These are phyloP conservation scores for Eucalyptus cloeziana DNA, from an alignment of 345 rosid genomes.

Conservation along the genomic window DNA sequence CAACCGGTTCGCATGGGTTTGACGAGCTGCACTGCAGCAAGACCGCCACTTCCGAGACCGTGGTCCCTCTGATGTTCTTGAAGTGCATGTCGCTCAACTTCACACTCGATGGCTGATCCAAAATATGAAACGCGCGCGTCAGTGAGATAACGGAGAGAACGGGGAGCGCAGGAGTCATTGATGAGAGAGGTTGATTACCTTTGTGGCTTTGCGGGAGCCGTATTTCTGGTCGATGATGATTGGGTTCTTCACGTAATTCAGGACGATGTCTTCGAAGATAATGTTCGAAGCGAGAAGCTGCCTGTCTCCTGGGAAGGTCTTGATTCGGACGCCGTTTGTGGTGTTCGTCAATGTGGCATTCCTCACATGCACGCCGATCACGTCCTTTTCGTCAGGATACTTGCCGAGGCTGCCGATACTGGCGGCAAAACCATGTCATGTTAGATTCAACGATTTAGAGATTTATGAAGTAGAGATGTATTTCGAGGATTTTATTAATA, in stretches of 20 bases:
- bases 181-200: background rate
- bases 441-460: background rate
- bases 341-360: slow-evolving; percentile 19
- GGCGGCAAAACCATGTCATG: background rate
- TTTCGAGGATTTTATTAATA: background rate
- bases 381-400: slow-evolving; percentile 11
- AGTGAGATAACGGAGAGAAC: background rate
- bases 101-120: slow-evolving; percentile 15
- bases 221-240: slow-evolving; percentile 28
- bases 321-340: slow-evolving; percentile 25
- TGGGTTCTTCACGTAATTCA: slow-evolving; percentile 18
- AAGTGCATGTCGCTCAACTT: slow-evolving; percentile 12
- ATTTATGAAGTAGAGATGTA: background rate
- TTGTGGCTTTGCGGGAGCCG: background rate
- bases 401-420: slow-evolving; percentile 36
- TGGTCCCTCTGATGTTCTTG: slow-evolving; percentile 20
- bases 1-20: slow-evolving; percentile 10
- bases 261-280: slow-evolving; percentile 13
- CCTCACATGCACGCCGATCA: slow-evolving; percentile 8
- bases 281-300: slow-evolving; percentile 10
- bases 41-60: slow-evolving; percentile 8
- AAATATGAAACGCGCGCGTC: background rate
- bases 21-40: slow-evolving; percentile 11
- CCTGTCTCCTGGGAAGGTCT: slow-evolving; percentile 2
- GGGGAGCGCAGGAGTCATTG: background rate